These are phyloP conservation scores for Podila verticillata DNA, from an alignment of 192 early-diverging fungal species.

Conservation along the genomic window DNA sequence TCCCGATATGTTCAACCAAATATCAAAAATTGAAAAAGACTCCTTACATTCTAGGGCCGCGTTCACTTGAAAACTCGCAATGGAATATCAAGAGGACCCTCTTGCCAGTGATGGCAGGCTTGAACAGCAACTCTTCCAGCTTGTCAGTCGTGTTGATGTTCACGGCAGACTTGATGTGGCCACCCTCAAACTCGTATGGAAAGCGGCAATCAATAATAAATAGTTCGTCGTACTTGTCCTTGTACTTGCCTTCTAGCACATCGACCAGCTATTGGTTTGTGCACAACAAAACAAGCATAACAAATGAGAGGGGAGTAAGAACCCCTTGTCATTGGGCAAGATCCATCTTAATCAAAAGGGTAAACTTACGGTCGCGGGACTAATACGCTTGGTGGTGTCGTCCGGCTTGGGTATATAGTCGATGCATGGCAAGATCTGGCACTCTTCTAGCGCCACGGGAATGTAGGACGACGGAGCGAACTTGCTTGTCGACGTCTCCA, in stretches of 20 bases:
- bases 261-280: constrained; percentile 57
- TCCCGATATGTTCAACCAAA: too few species aligned
- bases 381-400: constrained; percentile 73
- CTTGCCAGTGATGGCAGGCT: constrained; percentile 52
- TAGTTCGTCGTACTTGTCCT: constrained; percentile 64
- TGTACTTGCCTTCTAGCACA: constrained; percentile 75
- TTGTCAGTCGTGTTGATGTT: constrained; percentile 74
- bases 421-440: constrained; percentile 62
- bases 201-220: constrained; percentile 87
- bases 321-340: not conserved
- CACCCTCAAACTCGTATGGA: constrained; percentile 88
- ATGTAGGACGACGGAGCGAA: constrained; percentile 17
- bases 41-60: constrained; percentile 81
- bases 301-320: not conserved
- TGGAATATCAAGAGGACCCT: constrained; percentile 77
- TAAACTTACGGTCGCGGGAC: constrained; percentile 58
- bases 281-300: not conserved
- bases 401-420: constrained; percentile 46
- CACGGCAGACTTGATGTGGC: constrained; percentile 78
- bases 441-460: constrained; percentile 51
- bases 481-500: constrained; percentile 5
- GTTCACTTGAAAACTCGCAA: constrained; percentile 86
- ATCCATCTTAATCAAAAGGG: not conserved
- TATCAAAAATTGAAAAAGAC: constrained; percentile 4
- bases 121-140: constrained; percentile 70